phyloP scores from a whole-genome alignment of 1,139 yeast genomes.

The Debaryomycetaceae sp. region DNA sequence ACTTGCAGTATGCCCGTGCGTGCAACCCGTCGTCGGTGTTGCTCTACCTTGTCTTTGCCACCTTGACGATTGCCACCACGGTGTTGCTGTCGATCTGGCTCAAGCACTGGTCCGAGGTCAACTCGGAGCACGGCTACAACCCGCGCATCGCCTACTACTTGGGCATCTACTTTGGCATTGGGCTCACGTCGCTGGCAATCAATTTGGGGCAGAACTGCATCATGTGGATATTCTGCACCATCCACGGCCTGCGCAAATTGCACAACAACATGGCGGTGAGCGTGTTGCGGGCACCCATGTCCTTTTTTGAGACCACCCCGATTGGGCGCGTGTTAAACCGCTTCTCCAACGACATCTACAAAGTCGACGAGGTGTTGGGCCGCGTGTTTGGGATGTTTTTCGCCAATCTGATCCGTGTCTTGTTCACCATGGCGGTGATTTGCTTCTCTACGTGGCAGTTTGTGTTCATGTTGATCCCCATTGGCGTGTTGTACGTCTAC shows the following conservation, averaged over 20 bases:
- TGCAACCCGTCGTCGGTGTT: conserved; percentile 73
- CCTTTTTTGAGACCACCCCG: conserved; percentile 96
- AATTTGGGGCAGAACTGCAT: conserved; percentile 63
- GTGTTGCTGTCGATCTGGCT: conserved; percentile 74
- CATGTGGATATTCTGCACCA: conserved; percentile 81
- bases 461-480: conserved; percentile 64
- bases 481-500: conserved; percentile 66
- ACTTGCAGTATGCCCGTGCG: conserved; percentile 78
- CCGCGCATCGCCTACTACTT: conserved; percentile 68
- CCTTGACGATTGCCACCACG: conserved; percentile 56
- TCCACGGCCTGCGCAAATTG: conserved; percentile 72
- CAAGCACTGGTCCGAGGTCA: conserved; percentile 95
- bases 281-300: conserved; percentile 92
- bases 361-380: conserved; percentile 83
- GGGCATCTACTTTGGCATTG: conserved; percentile 75
- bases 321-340: conserved; percentile 91
- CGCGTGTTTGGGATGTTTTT: conserved; percentile 84
- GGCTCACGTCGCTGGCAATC: conserved; percentile 47
- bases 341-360: conserved; percentile 89
- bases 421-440: conserved; percentile 78
- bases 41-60: conserved; percentile 46
- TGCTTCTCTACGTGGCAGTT: conserved; percentile 88
- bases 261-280: conserved; percentile 77
- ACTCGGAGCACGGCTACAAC: conserved; percentile 63
- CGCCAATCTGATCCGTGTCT: conserved; percentile 65